A percentile compares a stretch with the other conserved stretches of the same genome.
phyloP scores from a whole-genome alignment of 805 yeast genomes.

The Ogataea salicorniae region DNA sequence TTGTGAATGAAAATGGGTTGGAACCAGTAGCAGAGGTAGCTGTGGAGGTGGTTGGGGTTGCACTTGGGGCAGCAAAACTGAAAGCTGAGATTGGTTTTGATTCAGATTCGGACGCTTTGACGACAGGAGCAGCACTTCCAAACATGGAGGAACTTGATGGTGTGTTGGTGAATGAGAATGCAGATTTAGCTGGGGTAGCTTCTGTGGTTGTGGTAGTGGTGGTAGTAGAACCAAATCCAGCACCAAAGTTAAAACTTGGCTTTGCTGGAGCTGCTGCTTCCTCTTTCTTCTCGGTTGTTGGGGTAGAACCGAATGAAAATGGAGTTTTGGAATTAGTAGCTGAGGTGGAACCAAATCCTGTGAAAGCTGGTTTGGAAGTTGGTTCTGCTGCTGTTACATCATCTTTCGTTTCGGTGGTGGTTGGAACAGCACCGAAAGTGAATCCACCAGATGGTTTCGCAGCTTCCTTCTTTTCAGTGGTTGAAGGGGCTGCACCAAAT shows the following conservation, averaged over 20 bases:
- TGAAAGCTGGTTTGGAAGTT: slow-evolving; percentile 2
- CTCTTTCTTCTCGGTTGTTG: background rate
- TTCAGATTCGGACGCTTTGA: slow-evolving; percentile 3
- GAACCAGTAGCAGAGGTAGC: slow-evolving; percentile 4
- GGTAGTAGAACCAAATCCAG: slow-evolving; percentile 6
- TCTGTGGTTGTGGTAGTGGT: background rate
- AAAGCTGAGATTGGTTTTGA: slow-evolving; percentile 10
- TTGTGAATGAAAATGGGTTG: background rate
- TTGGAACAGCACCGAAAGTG: slow-evolving; percentile 3
- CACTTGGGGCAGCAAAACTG: slow-evolving; percentile 2
- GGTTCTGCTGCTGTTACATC: background rate
- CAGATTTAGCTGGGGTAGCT: background rate
- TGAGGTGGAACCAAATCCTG: slow-evolving; percentile 7
- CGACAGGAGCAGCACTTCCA: background rate
- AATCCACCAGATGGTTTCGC: slow-evolving; percentile 10
- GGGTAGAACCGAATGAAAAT: slow-evolving; percentile 7
- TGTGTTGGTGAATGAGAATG: slow-evolving; percentile 7
- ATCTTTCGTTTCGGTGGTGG: background rate
- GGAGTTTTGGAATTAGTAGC: slow-evolving; percentile 7
- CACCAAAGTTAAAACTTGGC: slow-evolving; percentile 16
- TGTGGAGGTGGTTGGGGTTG: slow-evolving; percentile 10
- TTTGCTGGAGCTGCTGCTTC: slow-evolving; percentile 3
- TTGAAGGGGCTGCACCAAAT: slow-evolving; percentile 6
- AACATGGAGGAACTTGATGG: background rate
- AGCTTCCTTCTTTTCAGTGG: slow-evolving; percentile 16